Evolutionary conservation across 2,329 filamentous ascomycete genomes (phyloP).

Genomic region (Lecanicillium sp.): DNA sequence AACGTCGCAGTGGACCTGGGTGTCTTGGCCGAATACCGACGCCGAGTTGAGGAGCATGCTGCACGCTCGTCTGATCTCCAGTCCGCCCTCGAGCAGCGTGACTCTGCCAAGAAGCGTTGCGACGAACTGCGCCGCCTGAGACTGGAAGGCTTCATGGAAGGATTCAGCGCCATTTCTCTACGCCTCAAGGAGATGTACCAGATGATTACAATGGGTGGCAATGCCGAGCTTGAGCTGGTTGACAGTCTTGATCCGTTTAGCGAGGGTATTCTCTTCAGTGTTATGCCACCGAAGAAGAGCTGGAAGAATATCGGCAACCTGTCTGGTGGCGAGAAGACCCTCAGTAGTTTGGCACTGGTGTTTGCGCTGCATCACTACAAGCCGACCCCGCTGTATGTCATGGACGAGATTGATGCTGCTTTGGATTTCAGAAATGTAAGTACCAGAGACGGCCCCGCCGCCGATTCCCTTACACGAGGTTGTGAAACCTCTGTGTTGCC

Average conservation of each 20-base stretch:
- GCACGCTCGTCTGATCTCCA: constrained; percentile 78
- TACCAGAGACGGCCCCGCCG: constrained; percentile 16
- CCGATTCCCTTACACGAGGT: constrained; percentile 6
- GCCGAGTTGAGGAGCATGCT: constrained; percentile 75
- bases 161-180: constrained; percentile 87
- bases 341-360: constrained; percentile 88
- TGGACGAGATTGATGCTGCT: constrained; percentile 99
- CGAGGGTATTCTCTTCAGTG: constrained; percentile 92
- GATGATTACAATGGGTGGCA: constrained; percentile 99
- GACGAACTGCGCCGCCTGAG: constrained; percentile 87
- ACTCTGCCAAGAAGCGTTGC: constrained; percentile 82
- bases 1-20: constrained; percentile 82
- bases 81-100: constrained; percentile 67
- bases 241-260: constrained; percentile 95
- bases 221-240: constrained; percentile 93
- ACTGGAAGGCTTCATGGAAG: constrained; percentile 96
- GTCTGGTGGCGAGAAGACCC: constrained; percentile 93
- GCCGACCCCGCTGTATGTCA: constrained; percentile 94
- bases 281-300: constrained; percentile 99
- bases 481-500: constrained; percentile 8
- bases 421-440: constrained; percentile 95
- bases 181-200: constrained; percentile 99
- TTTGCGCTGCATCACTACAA: constrained; percentile 98
- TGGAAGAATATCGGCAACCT: constrained; percentile 99
- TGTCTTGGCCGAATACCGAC: constrained; percentile 82